Evolutionary conservation across 2,329 filamentous ascomycete species (phyloP).

Genomic region (Emydomyces testavorans): DNA sequence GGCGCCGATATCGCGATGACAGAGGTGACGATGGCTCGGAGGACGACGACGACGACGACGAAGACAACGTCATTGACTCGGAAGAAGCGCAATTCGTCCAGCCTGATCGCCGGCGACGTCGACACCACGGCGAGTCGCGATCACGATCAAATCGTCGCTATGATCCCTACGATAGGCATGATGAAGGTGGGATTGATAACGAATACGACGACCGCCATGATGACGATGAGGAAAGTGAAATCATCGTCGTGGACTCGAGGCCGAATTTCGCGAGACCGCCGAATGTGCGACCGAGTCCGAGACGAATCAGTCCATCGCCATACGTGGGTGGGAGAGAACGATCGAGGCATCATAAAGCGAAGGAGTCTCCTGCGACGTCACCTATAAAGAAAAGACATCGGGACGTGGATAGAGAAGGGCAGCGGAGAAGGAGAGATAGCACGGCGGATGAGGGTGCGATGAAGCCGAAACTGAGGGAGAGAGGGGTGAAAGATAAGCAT

Average conservation of each 20-base stretch:
- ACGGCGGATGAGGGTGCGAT: slow-evolving; percentile 21
- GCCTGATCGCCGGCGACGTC: not conserved
- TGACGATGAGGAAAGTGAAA: slow-evolving; percentile 16
- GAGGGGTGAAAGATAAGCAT: slow-evolving; percentile 17
- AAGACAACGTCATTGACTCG: slow-evolving; percentile 3
- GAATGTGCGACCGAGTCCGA: slow-evolving; percentile 18
- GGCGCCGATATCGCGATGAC: slow-evolving; percentile 10
- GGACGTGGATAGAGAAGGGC: slow-evolving; percentile 26
- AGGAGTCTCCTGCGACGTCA: slow-evolving; percentile 29
- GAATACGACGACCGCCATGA: slow-evolving; percentile 15
- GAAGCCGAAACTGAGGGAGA: slow-evolving; percentile 19
- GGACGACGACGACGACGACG: slow-evolving; percentile 4
- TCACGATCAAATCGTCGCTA: slow-evolving; percentile 7
- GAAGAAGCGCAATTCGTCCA: not conserved
- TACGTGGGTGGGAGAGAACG: slow-evolving; percentile 6
- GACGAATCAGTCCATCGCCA: slow-evolving; percentile 8
- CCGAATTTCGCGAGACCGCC: slow-evolving; percentile 24
- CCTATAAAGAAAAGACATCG: slow-evolving; percentile 28
- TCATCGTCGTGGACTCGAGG: slow-evolving; percentile 22
- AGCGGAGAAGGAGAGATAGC: slow-evolving; percentile 21
- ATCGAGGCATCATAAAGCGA: slow-evolving; percentile 22
- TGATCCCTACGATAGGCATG: slow-evolving; percentile 4
- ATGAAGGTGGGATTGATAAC: not conserved
- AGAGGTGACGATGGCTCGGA: slow-evolving; percentile 1
- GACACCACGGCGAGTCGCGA: not conserved